Base-by-base conservation (phyloP, 2,329 filamentous ascomycete species). In the Cryphonectria nitschkei region DNA sequence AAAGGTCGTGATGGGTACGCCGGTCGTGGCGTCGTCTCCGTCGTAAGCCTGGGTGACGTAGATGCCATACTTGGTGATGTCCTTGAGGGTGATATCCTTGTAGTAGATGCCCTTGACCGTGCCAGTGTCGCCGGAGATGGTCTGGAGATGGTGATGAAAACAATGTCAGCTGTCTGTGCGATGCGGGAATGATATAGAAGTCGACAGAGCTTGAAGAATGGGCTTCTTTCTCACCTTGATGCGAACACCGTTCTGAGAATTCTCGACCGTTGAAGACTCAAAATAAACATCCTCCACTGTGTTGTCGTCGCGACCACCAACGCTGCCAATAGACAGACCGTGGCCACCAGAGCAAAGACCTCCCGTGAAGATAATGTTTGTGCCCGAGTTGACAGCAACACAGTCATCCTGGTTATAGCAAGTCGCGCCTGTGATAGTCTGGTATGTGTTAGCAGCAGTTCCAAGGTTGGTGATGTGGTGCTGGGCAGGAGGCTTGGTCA, bases 361-460 rank as follows among this genome's bases (percentile, higher is more conserved):
- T 32, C 79, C 79, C 26, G 77, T 78, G 76, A 84, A 81, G 29
- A 76, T 74, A 71, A 80, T 80, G 74, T 78, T 79, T 41, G 70
- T 83, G 68, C 87, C 86, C 0, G 84, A 87, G 80, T 88, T 89
- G 76, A 89, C 80, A 54, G 87, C 87, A 16, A 89, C 78, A 74
- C 87, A 89, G 75, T 89, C 87, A 72, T 89, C 87, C 78, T 89
- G 87, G 80, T 89, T 89, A 76, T 86, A 82, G 73, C 89, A 80
- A 69, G 80, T 83, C 37, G 85, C 85, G 65, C 83, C 83, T 68
- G 80, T 80, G 76, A 89, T 88, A 68, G 80, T 84, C 56, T 60
- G 13, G 3, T 34, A 32, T 37, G 56, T 60, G 29, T 60, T 34
- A 32, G 26, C 43, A 60, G 29, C 7, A 4, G 6, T 1, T 26